Percentiles rank a stretch among this genome's conserved stretches.
phyloP scores from a whole-genome alignment of 768 basidiomycete species.

The Leucocoprinus leucothites region DNA sequence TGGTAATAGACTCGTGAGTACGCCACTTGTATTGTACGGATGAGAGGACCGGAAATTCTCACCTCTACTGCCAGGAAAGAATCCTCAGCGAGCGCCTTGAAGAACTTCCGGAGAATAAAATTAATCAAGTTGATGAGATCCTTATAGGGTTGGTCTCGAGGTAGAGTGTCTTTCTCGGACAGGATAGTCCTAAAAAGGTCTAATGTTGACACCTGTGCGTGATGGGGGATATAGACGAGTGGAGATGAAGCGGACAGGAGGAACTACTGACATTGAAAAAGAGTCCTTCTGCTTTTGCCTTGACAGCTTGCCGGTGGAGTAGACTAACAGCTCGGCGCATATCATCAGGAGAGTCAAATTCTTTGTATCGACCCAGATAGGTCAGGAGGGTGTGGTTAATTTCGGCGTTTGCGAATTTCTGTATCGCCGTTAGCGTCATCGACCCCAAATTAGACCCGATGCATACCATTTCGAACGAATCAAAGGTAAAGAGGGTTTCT shows the following conservation, averaged over 20 bases:
- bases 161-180: conserved; percentile 74
- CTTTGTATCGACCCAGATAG: conserved; percentile 82
- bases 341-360: conserved; percentile 74
- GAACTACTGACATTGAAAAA: conserved; percentile 80
- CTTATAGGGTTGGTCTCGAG: conserved; percentile 73
- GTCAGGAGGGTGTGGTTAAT: conserved; percentile 80
- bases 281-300: conserved; percentile 88
- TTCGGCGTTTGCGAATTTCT: conserved; percentile 91
- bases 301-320: conserved; percentile 88
- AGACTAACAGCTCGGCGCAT: conserved; percentile 89
- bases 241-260: conserved; percentile 14
- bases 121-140: conserved; percentile 84
- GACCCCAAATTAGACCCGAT: conserved; percentile 13
- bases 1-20: conserved; percentile 9
- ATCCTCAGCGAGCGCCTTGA: conserved; percentile 85
- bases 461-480: conserved; percentile 83
- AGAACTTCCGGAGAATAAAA: conserved; percentile 88
- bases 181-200: conserved; percentile 86
- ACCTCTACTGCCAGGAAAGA: conserved; percentile 90
- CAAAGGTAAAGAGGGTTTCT: conserved; percentile 91
- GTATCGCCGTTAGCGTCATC: conserved; percentile 8
- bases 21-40: conserved; percentile 8
- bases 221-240: conserved; percentile 4
- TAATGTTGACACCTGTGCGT: conserved; percentile 78
- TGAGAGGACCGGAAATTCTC: conserved; percentile 20